Base-by-base conservation (phyloP, 2,329 filamentous ascomycete species). In the Diaporthe humulicola region DNA sequence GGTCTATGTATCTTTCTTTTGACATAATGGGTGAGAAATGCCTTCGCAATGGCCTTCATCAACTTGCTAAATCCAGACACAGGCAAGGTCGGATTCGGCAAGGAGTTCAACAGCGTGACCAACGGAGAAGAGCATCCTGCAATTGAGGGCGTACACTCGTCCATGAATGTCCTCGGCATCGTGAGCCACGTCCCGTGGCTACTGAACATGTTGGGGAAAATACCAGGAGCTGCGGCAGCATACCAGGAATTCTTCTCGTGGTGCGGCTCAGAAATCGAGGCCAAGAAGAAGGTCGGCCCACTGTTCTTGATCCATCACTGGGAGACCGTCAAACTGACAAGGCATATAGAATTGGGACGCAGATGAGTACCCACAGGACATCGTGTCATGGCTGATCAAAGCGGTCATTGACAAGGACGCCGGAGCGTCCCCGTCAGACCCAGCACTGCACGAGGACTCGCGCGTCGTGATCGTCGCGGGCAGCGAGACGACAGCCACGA, bases 321-420 rank as follows among this genome's bases (percentile, higher is more conserved):
- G 12, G 1, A 33, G 3, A 45, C 2, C 8, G 7, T 10, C 28
- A 45, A 15, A 52, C 56, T 71, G 10, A 71, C 52, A 9, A 22
- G 19, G 10, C 38, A 1, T 38, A 1, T 45, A 79, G 81, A 77
- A 72, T 15, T 81, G 78, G 74, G 48, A 78, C 30, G 45, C 42
- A 10, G 77, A 82, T 12, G 77, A 82, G 10, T 45, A 80, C 10
- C 83, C 82, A 0, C 76, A 78, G 42, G 84, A 86, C 74, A 79
- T 86, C 38, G 75, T 84, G 8, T 83, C 84, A 0, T 86, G 84
- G 84, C 77, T 86, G 7, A 57, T 85, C 19, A 85, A 84, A 71
- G 82, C 84, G 8, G 77, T 82, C 7, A 79, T 81, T 14, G 82
- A 85, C 22, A 82, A 82, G 30, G 82, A 85, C 28, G 73, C 78